Conservation (phyloP, 345 rosid genomes). For the Rhizophora mangle region DNA sequence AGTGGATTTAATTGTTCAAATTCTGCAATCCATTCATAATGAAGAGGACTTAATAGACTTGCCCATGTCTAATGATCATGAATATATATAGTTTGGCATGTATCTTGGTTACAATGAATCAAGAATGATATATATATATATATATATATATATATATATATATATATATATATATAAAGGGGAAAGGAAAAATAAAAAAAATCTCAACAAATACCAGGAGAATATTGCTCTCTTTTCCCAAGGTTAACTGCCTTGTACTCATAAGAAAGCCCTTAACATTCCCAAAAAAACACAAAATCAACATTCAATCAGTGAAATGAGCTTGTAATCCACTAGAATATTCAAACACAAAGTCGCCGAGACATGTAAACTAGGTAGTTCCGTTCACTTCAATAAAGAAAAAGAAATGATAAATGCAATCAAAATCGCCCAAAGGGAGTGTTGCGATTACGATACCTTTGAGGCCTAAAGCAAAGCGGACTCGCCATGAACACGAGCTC, state of each 20-base stretch:
- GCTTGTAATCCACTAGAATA: too few relatives aligned
- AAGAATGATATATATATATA: too few relatives aligned
- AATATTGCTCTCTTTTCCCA: constrained; percentile 41
- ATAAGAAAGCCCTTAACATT: constrained; percentile 40
- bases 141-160: too few relatives aligned
- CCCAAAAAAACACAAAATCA: background rate
- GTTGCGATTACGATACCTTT: constrained; percentile 29
- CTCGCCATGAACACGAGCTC: constrained; percentile 72
- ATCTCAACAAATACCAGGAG: constrained; percentile 31
- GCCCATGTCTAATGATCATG: background rate
- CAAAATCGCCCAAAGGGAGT: too few relatives aligned
- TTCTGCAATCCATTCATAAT: constrained; percentile 31
- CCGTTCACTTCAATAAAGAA: too few relatives aligned
- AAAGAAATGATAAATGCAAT: background rate
- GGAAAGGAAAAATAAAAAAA: background rate
- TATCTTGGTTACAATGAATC: background rate
- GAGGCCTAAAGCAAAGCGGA: constrained; percentile 52
- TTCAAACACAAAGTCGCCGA: too few relatives aligned
- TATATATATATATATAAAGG: too few relatives aligned
- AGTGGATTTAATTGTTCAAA: constrained; percentile 49
- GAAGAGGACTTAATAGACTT: background rate
- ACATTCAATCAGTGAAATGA: background rate
- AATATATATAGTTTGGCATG: too few relatives aligned
- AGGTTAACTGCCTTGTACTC: constrained; percentile 48
- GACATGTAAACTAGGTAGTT: too few relatives aligned